phyloP scores from a whole-genome alignment of 495 filamentous ascomycete species.

The Tuber brumale region DNA sequence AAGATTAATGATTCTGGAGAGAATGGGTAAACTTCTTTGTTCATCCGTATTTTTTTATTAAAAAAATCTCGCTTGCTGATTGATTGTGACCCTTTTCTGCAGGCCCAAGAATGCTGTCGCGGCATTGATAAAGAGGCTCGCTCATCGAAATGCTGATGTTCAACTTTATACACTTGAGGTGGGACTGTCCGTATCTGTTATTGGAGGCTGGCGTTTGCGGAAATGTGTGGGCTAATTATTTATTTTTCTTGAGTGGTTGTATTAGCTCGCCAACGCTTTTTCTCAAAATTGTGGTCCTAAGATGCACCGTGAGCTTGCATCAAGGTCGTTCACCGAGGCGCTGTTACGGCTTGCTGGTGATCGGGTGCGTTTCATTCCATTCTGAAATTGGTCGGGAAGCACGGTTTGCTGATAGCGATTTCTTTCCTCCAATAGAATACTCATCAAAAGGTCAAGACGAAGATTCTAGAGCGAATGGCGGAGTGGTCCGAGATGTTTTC shows the following conservation, averaged over 20 bases:
- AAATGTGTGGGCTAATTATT: constrained; percentile 17
- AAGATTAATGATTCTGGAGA: constrained; percentile 61
- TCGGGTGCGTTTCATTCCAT: constrained; percentile 49
- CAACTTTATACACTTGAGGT: constrained; percentile 97
- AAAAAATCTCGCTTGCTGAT: neutral
- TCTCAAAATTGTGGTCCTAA: constrained; percentile 88
- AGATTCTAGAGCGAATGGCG: constrained; percentile 92
- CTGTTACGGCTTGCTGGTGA: constrained; percentile 84
- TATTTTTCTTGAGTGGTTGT: constrained; percentile 29
- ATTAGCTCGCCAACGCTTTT: constrained; percentile 79
- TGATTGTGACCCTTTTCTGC: constrained; percentile 4
- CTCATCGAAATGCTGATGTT: constrained; percentile 98
- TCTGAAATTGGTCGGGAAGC: neutral
- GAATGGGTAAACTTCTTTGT: constrained; percentile 50
- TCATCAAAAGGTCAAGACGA: constrained; percentile 90
- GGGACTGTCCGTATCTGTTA: constrained; percentile 28
- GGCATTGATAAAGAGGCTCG: constrained; percentile 89
- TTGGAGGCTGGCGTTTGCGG: neutral
- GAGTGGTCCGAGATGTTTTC: constrained; percentile 95
- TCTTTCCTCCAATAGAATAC: constrained; percentile 57
- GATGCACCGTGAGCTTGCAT: constrained; percentile 90
- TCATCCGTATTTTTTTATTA: neutral
- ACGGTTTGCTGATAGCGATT: neutral
- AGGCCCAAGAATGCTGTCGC: constrained; percentile 87
- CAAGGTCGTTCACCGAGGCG: constrained; percentile 92